A percentile compares a stretch with the other conserved stretches of the same genome.
phyloP scores from a whole-genome alignment of 2,329 filamentous ascomycete species.

The Apiospora hydei region DNA sequence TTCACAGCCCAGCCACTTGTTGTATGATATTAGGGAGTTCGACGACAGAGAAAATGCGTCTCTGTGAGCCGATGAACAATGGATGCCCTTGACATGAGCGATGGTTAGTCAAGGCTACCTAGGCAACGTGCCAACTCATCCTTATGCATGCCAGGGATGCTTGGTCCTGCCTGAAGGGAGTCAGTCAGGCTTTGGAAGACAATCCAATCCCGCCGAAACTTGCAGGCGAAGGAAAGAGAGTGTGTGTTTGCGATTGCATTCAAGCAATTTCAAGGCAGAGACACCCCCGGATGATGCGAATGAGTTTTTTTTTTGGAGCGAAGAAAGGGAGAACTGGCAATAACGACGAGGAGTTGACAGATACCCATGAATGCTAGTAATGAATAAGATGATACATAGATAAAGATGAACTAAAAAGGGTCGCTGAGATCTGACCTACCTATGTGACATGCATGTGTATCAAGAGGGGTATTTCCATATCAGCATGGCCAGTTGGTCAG shows the following conservation, averaged over 20 bases:
- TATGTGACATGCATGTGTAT: background rate
- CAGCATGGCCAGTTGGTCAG: background rate
- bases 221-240: background rate
- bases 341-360: background rate
- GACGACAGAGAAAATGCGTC: background rate
- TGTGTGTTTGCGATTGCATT: background rate
- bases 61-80: background rate
- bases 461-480: background rate
- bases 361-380: background rate
- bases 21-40: background rate
- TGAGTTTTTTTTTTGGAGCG: background rate
- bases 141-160: conserved; percentile 9
- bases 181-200: background rate
- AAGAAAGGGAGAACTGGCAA: background rate
- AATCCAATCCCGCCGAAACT: background rate
- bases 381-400: background rate
- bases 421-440: background rate
- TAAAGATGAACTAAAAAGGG: background rate
- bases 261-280: background rate
- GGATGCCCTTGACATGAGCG: background rate
- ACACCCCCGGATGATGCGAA: background rate
- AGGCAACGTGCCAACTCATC: conserved; percentile 6
- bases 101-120: conserved; percentile 3
- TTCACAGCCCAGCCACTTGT: background rate
- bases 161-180: background rate